Evolutionary conservation across 2,329 filamentous ascomycete species (phyloP).

Genomic region (Dothideomycetes sp.): DNA sequence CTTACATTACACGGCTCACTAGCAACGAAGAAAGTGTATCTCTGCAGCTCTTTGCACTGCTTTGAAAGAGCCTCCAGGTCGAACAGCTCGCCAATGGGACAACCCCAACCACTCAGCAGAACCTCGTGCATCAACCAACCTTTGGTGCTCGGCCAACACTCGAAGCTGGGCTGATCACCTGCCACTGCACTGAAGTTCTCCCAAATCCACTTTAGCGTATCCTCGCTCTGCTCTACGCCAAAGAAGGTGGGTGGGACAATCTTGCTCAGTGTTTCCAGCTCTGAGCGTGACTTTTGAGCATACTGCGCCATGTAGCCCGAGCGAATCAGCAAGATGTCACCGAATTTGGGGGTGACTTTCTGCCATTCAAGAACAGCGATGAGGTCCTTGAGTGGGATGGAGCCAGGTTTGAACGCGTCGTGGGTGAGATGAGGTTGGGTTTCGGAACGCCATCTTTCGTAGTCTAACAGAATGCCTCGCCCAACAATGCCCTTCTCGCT

Average conservation of each 20-base stretch:
- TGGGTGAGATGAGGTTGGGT: slow-evolving; percentile 27
- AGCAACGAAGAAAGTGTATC: slow-evolving; percentile 38
- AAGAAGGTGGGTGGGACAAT: slow-evolving; percentile 31
- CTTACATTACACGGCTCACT: slow-evolving; percentile 38
- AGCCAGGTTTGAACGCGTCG: slow-evolving; percentile 22
- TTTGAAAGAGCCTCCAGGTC: slow-evolving; percentile 34
- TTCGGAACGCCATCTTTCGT: slow-evolving; percentile 35
- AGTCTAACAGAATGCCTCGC: slow-evolving; percentile 44
- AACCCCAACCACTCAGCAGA: slow-evolving; percentile 38
- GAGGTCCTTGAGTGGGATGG: slow-evolving; percentile 28
- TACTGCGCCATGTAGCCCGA: slow-evolving; percentile 36
- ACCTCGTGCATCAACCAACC: slow-evolving; percentile 33
- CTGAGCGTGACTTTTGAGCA: slow-evolving; percentile 23
- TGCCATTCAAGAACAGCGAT: slow-evolving; percentile 34
- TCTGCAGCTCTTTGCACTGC: slow-evolving; percentile 24
- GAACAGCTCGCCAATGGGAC: slow-evolving; percentile 41
- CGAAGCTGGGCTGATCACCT: slow-evolving; percentile 26
- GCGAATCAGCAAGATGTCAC: slow-evolving; percentile 42
- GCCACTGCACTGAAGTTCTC: slow-evolving; percentile 26
- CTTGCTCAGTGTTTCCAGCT: slow-evolving; percentile 28
- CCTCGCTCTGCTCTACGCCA: slow-evolving; percentile 37
- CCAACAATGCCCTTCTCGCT: slow-evolving; percentile 45
- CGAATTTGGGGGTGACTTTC: slow-evolving; percentile 43
- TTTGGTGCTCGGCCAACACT: slow-evolving; percentile 27
- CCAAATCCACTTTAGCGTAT: slow-evolving; percentile 32